A percentile compares a stretch with the other conserved stretches of the same genome.
Evolutionary conservation across 2,329 filamentous ascomycete species (phyloP).

Genomic region (Lasiodiplodia theobromae): DNA sequence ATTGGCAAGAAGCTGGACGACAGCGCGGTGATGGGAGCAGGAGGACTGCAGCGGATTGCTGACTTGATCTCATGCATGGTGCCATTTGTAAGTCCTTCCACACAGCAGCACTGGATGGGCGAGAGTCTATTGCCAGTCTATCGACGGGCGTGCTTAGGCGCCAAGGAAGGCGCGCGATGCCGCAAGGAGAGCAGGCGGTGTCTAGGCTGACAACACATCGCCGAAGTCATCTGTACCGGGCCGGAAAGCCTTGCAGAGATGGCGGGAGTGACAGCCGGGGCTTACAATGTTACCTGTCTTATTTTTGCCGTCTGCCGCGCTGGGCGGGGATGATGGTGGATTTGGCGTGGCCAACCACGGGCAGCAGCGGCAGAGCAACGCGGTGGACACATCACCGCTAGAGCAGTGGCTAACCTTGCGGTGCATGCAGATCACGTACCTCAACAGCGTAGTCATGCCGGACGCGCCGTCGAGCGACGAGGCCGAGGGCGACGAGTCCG

Average conservation of each 20-base stretch:
- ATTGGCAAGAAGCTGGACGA: constrained; percentile 71
- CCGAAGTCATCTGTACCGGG: constrained; percentile 17
- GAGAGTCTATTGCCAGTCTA: constrained; percentile 26
- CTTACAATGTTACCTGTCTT: constrained; percentile 30
- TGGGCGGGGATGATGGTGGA: constrained; percentile 30
- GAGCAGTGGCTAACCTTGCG: constrained; percentile 25
- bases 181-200: constrained; percentile 22
- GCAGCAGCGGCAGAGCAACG: constrained; percentile 24
- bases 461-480: constrained; percentile 48
- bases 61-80: constrained; percentile 72
- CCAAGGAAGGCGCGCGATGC: constrained; percentile 19
- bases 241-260: constrained; percentile 22
- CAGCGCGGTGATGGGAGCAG: constrained; percentile 65
- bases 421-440: constrained; percentile 54
- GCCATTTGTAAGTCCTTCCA: constrained; percentile 73
- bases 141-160: constrained; percentile 11
- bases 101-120: constrained; percentile 13
- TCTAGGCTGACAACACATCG: constrained; percentile 21
- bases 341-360: constrained; percentile 25
- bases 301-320: constrained; percentile 23
- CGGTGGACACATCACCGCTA: constrained; percentile 24
- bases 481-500: constrained; percentile 33
- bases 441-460: constrained; percentile 60
- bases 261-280: constrained; percentile 11
- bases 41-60: constrained; percentile 70